phyloP scores from a whole-genome alignment of 1,139 yeast genomes.

The Candida sojae region DNA sequence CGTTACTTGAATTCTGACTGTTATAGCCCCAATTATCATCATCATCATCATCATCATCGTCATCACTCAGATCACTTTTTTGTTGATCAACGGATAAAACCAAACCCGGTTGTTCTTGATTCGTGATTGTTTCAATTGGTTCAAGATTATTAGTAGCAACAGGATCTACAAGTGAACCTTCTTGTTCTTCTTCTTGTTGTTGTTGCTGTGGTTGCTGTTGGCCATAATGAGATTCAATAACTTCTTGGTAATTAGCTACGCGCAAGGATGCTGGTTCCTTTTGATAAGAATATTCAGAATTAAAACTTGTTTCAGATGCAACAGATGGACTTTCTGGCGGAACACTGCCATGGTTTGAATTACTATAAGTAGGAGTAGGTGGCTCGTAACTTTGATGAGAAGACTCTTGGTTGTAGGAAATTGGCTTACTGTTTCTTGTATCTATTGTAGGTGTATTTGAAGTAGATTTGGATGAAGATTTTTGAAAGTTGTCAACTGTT shows the following conservation, averaged over 20 bases:
- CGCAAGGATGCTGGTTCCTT: conserved; percentile 31
- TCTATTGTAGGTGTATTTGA: neutral
- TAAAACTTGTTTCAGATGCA: conserved; percentile 31
- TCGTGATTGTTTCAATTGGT: neutral
- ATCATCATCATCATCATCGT: conserved; percentile 14
- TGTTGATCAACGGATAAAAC: conserved; percentile 14
- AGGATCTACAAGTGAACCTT: neutral
- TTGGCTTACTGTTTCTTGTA: neutral
- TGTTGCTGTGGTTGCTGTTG: neutral
- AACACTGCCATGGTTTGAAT: conserved; percentile 5
- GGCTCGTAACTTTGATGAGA: neutral
- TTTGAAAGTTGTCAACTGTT: neutral
- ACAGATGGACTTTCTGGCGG: conserved; percentile 25
- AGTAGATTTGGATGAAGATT: neutral
- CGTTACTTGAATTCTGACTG: conserved; percentile 24
- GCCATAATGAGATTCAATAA: neutral
- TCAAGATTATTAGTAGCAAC: neutral
- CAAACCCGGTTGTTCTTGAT: conserved; percentile 5
- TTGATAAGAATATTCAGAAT: conserved; percentile 40
- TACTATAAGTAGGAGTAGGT: conserved; percentile 30
- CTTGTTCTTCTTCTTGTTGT: conserved; percentile 2
- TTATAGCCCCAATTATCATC: conserved; percentile 32
- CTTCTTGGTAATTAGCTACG: conserved; percentile 12
- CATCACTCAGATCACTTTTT: conserved; percentile 2
- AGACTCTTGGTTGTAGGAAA: neutral